Evolutionary conservation across 2,329 filamentous ascomycete genomes (phyloP), one percentile per base, ranked within the genome.

Genomic region (Trichoderma koningii): DNA sequence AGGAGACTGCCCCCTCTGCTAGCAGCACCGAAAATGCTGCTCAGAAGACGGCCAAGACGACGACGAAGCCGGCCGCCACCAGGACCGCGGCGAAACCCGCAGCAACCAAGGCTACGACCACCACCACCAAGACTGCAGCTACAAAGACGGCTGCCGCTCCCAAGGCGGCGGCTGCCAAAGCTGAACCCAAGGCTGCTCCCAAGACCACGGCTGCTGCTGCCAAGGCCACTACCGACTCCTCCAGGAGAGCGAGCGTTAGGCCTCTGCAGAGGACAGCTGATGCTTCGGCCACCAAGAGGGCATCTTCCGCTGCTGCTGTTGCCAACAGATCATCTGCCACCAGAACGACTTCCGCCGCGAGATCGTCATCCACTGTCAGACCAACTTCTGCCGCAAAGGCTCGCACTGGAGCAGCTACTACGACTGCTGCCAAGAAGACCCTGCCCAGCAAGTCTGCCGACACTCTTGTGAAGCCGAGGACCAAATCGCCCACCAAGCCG

Each of bases 401-500:
- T 21, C 38, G 71, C 42, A 51, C 71, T 9, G 79, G 75, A 62
- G 79, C 75, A 62, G 68, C 76, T 1, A 68, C 73, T 41, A 69
- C 78, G 3, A 73, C 75, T 26, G 67, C 75, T 17, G 69, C 68
- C 28, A 82, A 81, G 70, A 85, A 80, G 66, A 79, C 80, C 9
- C 73, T 78, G 10, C 72, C 80, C 3, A 70, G 81, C 41, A 80
- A 81, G 53, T 77, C 79, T 28, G 72, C 72, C 26, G 67, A 73
- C n/a, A 79, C 76, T 2, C 83, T 83, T 66, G 77, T 81, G 30
- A 88, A 87, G 71, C 84, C 86, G 9, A 88, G 87, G 73, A 50
- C 53, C 23, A 88, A 86, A 75, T 91, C 89, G 12, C 88, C 88
- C 2, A 92, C 90, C 2, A 85, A 87, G 63, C 89, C 89, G 10